These are phyloP conservation scores for Ceratobasidium sp. DNA, from an alignment of 1,284 basidiomycete species.

Conservation along the genomic window DNA sequence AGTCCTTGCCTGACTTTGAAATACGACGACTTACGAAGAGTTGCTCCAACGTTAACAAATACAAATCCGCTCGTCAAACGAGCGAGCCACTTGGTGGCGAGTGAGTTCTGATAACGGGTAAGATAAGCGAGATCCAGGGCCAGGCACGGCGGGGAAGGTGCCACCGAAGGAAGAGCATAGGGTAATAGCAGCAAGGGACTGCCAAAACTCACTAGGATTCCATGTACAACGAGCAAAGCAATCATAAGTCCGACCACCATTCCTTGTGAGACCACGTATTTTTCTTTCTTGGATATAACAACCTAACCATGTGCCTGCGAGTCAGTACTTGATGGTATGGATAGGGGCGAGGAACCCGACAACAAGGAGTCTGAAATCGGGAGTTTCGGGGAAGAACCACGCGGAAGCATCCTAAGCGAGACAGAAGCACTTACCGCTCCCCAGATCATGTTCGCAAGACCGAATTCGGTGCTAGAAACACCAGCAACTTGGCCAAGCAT, in stretches of 20 bases:
- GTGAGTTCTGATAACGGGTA: slow-evolving; percentile 66
- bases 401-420: not conserved
- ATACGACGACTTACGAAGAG: slow-evolving; percentile 49
- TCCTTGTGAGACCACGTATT: slow-evolving; percentile 55
- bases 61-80: slow-evolving; percentile 81
- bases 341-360: slow-evolving; percentile 20
- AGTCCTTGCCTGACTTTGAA: slow-evolving; percentile 7
- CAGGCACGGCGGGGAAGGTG: not conserved
- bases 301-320: not conserved
- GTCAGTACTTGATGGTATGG: not conserved
- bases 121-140: slow-evolving; percentile 4
- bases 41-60: slow-evolving; percentile 85
- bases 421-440: slow-evolving; percentile 61
- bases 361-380: slow-evolving; percentile 46
- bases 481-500: slow-evolving; percentile 88
- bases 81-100: slow-evolving; percentile 82
- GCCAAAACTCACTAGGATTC: slow-evolving; percentile 61
- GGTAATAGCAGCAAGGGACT: not conserved
- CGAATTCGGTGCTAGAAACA: slow-evolving; percentile 87
- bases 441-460: slow-evolving; percentile 88
- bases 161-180: not conserved
- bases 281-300: slow-evolving; percentile 42
- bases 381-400: not conserved
- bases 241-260: slow-evolving; percentile 79
- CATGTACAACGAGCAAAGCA: slow-evolving; percentile 76